phyloP scores from a whole-genome alignment of 768 basidiomycete genomes.

The Leccinum longicurvipes region DNA sequence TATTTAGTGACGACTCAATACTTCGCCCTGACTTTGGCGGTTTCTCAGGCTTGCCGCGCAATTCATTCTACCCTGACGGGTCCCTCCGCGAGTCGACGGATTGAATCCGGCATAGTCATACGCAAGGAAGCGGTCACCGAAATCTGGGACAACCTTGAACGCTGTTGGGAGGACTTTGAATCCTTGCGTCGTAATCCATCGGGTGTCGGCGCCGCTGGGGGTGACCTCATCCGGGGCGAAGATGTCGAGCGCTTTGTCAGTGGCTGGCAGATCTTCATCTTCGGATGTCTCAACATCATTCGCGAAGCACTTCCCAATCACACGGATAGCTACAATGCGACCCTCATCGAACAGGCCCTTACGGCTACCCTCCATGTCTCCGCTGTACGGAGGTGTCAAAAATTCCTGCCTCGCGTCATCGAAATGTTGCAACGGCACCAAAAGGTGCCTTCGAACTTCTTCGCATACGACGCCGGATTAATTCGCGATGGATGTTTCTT shows the following conservation, averaged over 20 bases:
- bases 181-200: conserved; percentile 46
- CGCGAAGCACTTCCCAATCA: conserved; percentile 60
- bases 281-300: conserved; percentile 88
- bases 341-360: conserved; percentile 46
- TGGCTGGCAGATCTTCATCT: conserved; percentile 91
- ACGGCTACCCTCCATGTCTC: conserved; percentile 45
- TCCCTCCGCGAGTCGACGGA: conserved; percentile 59
- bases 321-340: conserved; percentile 44
- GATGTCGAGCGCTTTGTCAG: conserved; percentile 69
- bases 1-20: conserved; percentile 57
- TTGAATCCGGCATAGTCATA: conserved; percentile 48
- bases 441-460: conserved; percentile 46
- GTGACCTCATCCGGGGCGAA: conserved; percentile 39
- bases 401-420: conserved; percentile 48
- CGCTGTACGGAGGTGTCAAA: conserved; percentile 47
- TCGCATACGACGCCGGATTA: conserved; percentile 82
- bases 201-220: conserved; percentile 39
- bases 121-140: conserved; percentile 64
- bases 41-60: conserved; percentile 73
- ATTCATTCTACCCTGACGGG: conserved; percentile 81
- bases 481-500: conserved; percentile 90
- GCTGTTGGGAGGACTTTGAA: conserved; percentile 84
- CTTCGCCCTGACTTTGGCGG: conserved; percentile 67
- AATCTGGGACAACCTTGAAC: conserved; percentile 83
- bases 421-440: conserved; percentile 52